Evolutionary conservation across 1,139 yeast genomes (phyloP).

Genomic region (Petasospora rhodanensis): DNA sequence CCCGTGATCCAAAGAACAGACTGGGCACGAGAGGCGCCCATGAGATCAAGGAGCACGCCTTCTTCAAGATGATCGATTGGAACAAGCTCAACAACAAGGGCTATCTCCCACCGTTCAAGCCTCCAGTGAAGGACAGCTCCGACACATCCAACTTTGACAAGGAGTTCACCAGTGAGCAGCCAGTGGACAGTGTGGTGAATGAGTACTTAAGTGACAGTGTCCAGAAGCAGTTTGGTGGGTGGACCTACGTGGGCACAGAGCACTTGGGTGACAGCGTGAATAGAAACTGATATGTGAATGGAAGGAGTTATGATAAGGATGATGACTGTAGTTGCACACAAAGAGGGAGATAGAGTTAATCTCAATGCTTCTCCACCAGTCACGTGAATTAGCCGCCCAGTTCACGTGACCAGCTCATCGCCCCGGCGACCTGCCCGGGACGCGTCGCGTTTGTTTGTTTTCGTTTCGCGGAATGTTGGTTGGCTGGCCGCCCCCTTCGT

Average conservation of each 20-base stretch:
- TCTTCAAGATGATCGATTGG: slow-evolving; percentile 93
- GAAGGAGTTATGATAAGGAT: no score
- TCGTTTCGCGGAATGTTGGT: slow-evolving; percentile 11
- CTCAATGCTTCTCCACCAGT: no score
- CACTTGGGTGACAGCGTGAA: slow-evolving; percentile 28
- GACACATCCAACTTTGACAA: slow-evolving; percentile 93
- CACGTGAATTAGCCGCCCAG: no score
- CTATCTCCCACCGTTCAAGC: slow-evolving; percentile 94
- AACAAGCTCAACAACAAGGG: slow-evolving; percentile 75
- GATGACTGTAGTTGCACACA: no score
- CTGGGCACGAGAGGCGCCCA: slow-evolving; percentile 77
- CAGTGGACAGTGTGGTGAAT: slow-evolving; percentile 94
- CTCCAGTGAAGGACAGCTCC: slow-evolving; percentile 78
- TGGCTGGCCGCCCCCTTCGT: no score
- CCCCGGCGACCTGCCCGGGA: slow-evolving; percentile 1
- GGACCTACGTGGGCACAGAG: slow-evolving; percentile 83
- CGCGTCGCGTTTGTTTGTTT: slow-evolving; percentile 9
- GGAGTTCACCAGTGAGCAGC: slow-evolving; percentile 89
- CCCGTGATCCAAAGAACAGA: slow-evolving; percentile 81
- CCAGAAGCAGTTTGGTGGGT: slow-evolving; percentile 96
- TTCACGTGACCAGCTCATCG: no score
- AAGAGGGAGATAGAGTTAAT: no score
- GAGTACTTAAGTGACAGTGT: slow-evolving; percentile 85
- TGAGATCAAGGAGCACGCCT: slow-evolving; percentile 80
- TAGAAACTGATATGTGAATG: slow-evolving; percentile 1